Evolutionary conservation across 2,329 filamentous ascomycete genomes (phyloP).

Genomic region (Xenoacremonium recifei): DNA sequence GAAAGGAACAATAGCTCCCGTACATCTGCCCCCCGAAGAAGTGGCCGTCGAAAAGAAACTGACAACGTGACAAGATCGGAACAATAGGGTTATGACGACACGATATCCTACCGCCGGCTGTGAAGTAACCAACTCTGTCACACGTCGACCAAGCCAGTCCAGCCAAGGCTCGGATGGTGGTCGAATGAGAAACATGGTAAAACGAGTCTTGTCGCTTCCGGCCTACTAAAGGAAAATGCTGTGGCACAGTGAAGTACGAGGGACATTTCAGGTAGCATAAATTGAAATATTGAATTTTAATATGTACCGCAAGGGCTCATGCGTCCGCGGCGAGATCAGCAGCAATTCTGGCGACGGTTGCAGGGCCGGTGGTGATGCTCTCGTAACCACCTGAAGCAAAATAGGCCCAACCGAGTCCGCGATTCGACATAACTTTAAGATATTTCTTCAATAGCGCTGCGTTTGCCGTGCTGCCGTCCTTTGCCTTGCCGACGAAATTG

Average conservation of each 20-base stretch:
- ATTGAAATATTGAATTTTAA: too few species aligned
- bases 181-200: background rate
- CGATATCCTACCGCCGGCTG: conserved; percentile 6
- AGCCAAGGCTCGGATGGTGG: conserved; percentile 6
- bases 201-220: background rate
- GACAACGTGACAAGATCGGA: background rate
- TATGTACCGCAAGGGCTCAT: too few species aligned
- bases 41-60: background rate
- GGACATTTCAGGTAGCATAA: too few species aligned
- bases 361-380: conserved; percentile 1
- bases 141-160: conserved; percentile 6
- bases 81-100: conserved; percentile 5
- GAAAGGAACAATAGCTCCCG: conserved; percentile 5
- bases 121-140: conserved; percentile 6
- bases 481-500: conserved; percentile 11
- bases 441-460: conserved; percentile 1
- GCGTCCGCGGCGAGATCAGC: too few species aligned
- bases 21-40: background rate
- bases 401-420: conserved; percentile 7
- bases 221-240: too few species aligned
- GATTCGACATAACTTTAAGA: conserved; percentile 2
- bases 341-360: conserved; percentile 2
- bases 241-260: too few species aligned
- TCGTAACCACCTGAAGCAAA: conserved; percentile 7
- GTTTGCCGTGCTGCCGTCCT: conserved; percentile 7